These are phyloP conservation scores for Nakazawaea peltata DNA, from an alignment of 805 yeast species.

Conservation along the genomic window DNA sequence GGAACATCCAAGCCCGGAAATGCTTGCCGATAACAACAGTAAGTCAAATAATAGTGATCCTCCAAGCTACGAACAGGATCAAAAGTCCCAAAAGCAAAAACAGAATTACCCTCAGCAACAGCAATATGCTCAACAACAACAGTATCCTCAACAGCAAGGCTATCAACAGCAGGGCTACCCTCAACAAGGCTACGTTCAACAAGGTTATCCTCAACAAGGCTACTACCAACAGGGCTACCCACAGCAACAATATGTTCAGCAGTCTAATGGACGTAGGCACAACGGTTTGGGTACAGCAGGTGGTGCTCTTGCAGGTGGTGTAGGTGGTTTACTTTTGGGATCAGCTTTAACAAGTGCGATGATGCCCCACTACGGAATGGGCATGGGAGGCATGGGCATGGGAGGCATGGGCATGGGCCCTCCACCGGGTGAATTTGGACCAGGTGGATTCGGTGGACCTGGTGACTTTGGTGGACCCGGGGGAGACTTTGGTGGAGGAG, in stretches of 20 bases:
- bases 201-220: conserved; percentile 14
- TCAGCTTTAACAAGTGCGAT: conserved; percentile 10
- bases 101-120: conserved; percentile 12
- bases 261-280: conserved; percentile 12
- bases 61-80: conserved; percentile 5
- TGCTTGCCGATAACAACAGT: no score
- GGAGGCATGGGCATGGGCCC: background rate
- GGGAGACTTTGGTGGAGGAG: conserved; percentile 1
- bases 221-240: conserved; percentile 10
- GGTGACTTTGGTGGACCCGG: background rate
- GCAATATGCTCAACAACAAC: conserved; percentile 13
- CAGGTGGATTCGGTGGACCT: background rate
- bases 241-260: conserved; percentile 10
- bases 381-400: conserved; percentile 1
- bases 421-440: background rate
- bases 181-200: conserved; percentile 13
- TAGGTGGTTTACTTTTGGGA: conserved; percentile 21
- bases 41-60: no score
- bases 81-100: conserved; percentile 4
- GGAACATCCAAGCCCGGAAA: conserved; percentile 66
- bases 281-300: conserved; percentile 19
- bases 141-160: conserved; percentile 13
- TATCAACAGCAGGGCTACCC: conserved; percentile 14
- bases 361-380: conserved; percentile 4
- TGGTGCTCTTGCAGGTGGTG: conserved; percentile 24